A percentile compares a stretch with the other conserved stretches of the same genome.
Evolutionary conservation across 768 basidiomycete species (phyloP).

Genomic region (Tylopilus felleus): DNA sequence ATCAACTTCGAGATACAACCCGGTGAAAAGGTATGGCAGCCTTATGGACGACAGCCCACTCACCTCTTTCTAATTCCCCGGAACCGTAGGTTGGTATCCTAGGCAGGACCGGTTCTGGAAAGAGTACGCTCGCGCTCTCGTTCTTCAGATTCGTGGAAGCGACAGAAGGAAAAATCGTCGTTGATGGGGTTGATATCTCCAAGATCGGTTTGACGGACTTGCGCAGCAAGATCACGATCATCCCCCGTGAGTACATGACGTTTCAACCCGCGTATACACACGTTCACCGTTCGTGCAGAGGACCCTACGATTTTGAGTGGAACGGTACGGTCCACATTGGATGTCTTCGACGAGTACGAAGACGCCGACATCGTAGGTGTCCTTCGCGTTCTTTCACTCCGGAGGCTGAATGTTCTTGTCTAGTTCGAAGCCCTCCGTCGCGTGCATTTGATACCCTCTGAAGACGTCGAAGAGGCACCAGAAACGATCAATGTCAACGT

Average conservation of each 20-base stretch:
- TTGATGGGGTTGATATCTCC: constrained; percentile 80
- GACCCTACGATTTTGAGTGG: constrained; percentile 88
- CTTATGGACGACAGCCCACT: not conserved
- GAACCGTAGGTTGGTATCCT: constrained; percentile 58
- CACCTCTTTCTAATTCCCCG: constrained; percentile 2
- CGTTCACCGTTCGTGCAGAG: constrained; percentile 43
- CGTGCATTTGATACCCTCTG: constrained; percentile 72
- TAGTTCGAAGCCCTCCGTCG: constrained; percentile 83
- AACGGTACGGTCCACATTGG: constrained; percentile 73
- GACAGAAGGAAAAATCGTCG: constrained; percentile 64
- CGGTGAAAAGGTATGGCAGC: constrained; percentile 61
- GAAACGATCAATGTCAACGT: constrained; percentile 65
- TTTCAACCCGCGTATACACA: not conserved
- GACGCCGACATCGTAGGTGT: constrained; percentile 72
- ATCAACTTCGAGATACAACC: constrained; percentile 71
- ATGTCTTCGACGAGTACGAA: constrained; percentile 83
- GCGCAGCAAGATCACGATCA: constrained; percentile 71
- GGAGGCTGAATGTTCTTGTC: not conserved
- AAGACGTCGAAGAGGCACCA: constrained; percentile 38
- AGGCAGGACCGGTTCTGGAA: constrained; percentile 69
- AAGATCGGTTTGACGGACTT: constrained; percentile 80
- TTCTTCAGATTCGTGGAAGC: constrained; percentile 94
- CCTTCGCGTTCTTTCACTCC: not conserved
- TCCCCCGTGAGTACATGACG: constrained; percentile 51
- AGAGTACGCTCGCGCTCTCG: constrained; percentile 77